Evolutionary conservation across 441 rosid genomes (phyloP), one percentile per base, ranked within the genome.

Genomic region (Lepidium campestre): DNA sequence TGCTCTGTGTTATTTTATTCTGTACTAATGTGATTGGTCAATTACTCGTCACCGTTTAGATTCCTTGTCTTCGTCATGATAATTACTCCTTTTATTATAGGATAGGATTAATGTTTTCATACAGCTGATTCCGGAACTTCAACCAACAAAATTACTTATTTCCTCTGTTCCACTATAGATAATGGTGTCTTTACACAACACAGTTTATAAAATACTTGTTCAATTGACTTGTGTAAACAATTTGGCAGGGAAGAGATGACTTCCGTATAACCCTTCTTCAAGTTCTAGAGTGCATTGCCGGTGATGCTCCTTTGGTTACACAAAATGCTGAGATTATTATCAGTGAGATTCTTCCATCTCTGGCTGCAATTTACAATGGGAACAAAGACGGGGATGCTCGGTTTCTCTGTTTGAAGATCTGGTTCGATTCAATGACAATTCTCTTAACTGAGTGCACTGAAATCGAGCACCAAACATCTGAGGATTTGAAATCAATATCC

Each of bases 381-480:
- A 91, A 88, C 79, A 91, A 83, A 78, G 97, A 94, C 57, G 99
- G 91, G 13, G 90, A 87, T 76, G 97, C 97, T 76, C 85, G 97
- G 71, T 94, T 87, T 79, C 73, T 91, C 75, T 94, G 97, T 82
- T 85, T 94, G 60, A 94, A 94, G 77, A 86, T 94, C 75, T 79
- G 93, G 77, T 91, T 89, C 31, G 96, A 94, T 76, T 92, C 79
- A 57, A 80, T 89, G 91, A 80, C 86, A 42, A 80, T 78, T 52
- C 82, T 94, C 71, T 75, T 94, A 78, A 77, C 89, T 18, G 97
- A 91, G 62, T 80, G 83, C 63, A 55, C 68, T 12, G 82, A 80
- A 48, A 77, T 78, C 29, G 82, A 79, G 47, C 82, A 82, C 15
- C 81, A 82, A 23, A 78, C 80, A 74, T 76, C 81, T 23, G 81